Percentiles rank a stretch among this genome's conserved stretches.
Evolutionary conservation across 148 eudicot species (phyloP).

Genomic region (Vaccinium macrocarpon): DNA sequence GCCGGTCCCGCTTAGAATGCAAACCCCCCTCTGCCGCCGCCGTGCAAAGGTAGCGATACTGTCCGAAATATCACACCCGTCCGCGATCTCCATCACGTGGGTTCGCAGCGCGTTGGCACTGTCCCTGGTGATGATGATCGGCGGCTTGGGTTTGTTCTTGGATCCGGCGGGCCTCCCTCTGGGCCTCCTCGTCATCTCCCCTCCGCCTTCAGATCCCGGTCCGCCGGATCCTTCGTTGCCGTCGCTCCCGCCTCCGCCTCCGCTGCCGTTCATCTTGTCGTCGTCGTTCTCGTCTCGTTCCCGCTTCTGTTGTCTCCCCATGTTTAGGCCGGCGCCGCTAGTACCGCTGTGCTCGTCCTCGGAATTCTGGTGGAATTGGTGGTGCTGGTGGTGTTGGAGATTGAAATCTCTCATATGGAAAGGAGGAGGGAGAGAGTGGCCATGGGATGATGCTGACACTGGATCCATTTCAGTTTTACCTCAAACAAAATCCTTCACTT

Average conservation of each 20-base stretch:
- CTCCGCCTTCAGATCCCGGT: constrained; percentile 16
- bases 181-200: constrained; percentile 49
- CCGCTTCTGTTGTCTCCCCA: constrained; percentile 25
- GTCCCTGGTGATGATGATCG: constrained; percentile 78
- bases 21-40: constrained; percentile 76
- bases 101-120: constrained; percentile 89
- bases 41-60: constrained; percentile 65
- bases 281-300: constrained; percentile 39
- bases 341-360: constrained; percentile 59
- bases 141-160: constrained; percentile 82
- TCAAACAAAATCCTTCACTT: neutral
- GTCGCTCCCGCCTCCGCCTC: constrained; percentile 16
- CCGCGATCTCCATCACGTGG: constrained; percentile 83
- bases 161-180: constrained; percentile 82
- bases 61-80: constrained; percentile 77
- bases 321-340: constrained; percentile 42
- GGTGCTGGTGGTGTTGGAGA: constrained; percentile 26
- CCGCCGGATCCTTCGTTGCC: constrained; percentile 20
- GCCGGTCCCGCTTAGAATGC: constrained; percentile 74
- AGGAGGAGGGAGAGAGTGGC: constrained; percentile 50
- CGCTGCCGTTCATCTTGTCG: constrained; percentile 23
- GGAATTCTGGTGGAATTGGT: constrained; percentile 34
- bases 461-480: constrained; percentile 24
- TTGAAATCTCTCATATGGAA: constrained; percentile 53
- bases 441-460: constrained; percentile 13